These are phyloP conservation scores for Mortierella claussenii DNA, from an alignment of 192 early-diverging fungal genomes.

Conservation along the genomic window DNA sequence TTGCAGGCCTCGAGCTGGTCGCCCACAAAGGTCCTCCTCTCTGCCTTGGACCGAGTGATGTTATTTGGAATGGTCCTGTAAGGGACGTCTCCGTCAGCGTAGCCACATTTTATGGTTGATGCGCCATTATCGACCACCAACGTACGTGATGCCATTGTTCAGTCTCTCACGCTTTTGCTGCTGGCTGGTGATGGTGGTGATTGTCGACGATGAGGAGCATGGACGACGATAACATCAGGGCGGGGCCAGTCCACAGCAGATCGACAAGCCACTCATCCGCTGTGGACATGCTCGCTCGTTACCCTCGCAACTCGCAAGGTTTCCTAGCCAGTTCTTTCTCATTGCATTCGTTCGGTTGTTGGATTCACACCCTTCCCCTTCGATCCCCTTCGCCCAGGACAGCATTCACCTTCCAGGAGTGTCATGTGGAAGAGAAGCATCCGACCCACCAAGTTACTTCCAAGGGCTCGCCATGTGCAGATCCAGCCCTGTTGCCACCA, in stretches of 20 bases:
- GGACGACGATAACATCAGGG: too few relatives aligned
- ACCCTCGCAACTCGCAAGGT: too few relatives aligned
- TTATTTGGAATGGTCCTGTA: slow-evolving; percentile 67
- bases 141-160: slow-evolving; percentile 41
- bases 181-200: too few relatives aligned
- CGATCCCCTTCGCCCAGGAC: too few relatives aligned
- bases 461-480: slow-evolving; percentile 13
- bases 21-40: slow-evolving; percentile 68
- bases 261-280: too few relatives aligned
- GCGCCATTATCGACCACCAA: slow-evolving; percentile 54
- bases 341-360: too few relatives aligned
- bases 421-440: slow-evolving; percentile 47
- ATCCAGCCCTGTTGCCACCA: slow-evolving; percentile 27
- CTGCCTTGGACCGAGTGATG: slow-evolving; percentile 67
- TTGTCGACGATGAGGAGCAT: too few relatives aligned
- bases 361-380: too few relatives aligned
- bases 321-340: too few relatives aligned
- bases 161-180: too few relatives aligned
- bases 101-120: slow-evolving; percentile 45
- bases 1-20: slow-evolving; percentile 71
- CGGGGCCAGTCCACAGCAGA: too few relatives aligned
- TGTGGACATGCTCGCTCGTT: too few relatives aligned
- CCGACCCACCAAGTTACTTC: slow-evolving; percentile 16
- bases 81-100: slow-evolving; percentile 17
- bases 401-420: neutral